Percentiles rank a stretch among this genome's conserved stretches.
phyloP scores from a whole-genome alignment of 176 grass and related monocot genomes.

The Chrysopogon serrulatus region DNA sequence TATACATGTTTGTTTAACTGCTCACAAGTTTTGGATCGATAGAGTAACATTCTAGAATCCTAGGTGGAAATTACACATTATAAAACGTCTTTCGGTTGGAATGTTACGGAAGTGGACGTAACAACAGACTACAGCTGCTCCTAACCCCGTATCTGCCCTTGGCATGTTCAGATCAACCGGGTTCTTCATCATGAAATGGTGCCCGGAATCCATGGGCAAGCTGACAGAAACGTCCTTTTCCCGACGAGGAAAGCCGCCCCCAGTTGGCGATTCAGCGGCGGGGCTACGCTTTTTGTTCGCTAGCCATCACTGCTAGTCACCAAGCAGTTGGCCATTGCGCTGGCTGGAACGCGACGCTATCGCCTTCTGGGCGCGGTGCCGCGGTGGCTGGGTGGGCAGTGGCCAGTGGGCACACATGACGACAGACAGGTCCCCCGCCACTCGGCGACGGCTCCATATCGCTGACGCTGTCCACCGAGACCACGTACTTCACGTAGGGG shows the following conservation, averaged over 20 bases:
- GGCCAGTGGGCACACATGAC: neutral
- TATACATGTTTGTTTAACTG: neutral
- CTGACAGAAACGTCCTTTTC: slow-evolving; percentile 27
- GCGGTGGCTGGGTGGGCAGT: neutral
- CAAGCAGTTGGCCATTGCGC: neutral
- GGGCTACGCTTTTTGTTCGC: slow-evolving; percentile 21
- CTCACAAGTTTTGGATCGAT: neutral
- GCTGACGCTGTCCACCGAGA: neutral
- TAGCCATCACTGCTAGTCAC: slow-evolving; percentile 7
- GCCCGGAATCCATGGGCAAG: neutral
- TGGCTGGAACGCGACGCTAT: neutral
- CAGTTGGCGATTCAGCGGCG: slow-evolving; percentile 3
- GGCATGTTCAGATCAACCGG: slow-evolving; percentile 8
- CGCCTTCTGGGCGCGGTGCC: neutral
- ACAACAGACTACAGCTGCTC: neutral
- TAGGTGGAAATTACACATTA: neutral
- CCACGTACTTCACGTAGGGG: neutral
- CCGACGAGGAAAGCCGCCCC: slow-evolving; percentile 14
- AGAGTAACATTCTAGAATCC: neutral
- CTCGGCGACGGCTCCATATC: neutral
- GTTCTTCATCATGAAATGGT: neutral
- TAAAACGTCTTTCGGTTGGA: neutral
- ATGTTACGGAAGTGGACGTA: neutral
- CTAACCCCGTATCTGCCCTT: neutral
- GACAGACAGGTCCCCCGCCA: neutral